Evolutionary conservation across 768 basidiomycete species (phyloP), one percentile per base, ranked within the genome.

Genomic region (Candolleomyces aberdarensis): DNA sequence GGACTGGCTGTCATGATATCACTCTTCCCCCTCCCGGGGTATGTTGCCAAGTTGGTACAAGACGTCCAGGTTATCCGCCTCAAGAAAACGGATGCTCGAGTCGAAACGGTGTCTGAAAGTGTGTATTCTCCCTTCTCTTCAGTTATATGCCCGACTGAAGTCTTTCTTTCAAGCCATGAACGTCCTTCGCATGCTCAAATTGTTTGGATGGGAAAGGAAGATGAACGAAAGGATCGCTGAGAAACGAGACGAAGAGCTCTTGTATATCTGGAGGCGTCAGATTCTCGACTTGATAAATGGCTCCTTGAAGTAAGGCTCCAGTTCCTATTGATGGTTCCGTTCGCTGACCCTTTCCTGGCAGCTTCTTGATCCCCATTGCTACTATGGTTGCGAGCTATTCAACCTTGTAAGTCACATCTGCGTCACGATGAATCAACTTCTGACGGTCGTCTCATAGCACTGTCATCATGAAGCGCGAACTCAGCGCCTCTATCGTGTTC

Each of bases 181-280:
- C 60, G 80, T 84, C 19, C 68, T 88, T 11, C 80, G 87, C 19
- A 88, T 89, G 84, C 76, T 88, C 66, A 91, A 91, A 71, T 72
- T 90, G 43, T 89, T 91, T 65, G 89, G 79, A 15, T 82, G 89
- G 80, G 80, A 87, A 78, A 81, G 81, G 59, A 79, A 83, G 51
- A 81, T 87, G 68, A 74, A 79, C 50, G 72, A 79, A 8, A 77
- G 77, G 52, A 75, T 92, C 46, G 71, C 76, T n/a, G 78, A 80
- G 43, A 85, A 85, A 65, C 80, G 90, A 58, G 83, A 88, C 53
- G 80, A 79, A 14, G 90, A 92, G 69, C 72, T 92, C 22, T 59
- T 68, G 2, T 82, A 78, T 72, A 75, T 87, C 50, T 81, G 79
- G 76, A 82, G 80, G 65, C 72, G 79, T 40, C 78, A 84, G 65